These are phyloP conservation scores for Trichoderma gracile DNA, from an alignment of 2,329 filamentous ascomycete species.

Conservation along the genomic window DNA sequence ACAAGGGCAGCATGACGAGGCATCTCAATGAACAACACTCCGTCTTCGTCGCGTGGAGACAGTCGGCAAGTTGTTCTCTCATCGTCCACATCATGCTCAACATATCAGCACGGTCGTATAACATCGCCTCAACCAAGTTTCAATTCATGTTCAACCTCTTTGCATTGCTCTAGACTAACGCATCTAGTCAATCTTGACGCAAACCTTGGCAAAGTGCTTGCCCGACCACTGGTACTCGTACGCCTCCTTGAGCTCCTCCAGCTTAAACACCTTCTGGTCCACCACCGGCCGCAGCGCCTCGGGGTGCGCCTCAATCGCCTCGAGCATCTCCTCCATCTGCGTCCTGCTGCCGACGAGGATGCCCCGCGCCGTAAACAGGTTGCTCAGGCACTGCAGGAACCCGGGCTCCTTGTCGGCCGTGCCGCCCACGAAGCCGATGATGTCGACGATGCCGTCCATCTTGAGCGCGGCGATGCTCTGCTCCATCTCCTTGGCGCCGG, in stretches of 20 bases:
- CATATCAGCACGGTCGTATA: no score
- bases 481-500: constrained; percentile 45
- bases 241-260: constrained; percentile 49
- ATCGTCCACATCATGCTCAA: no score
- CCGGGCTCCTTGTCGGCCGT: constrained; percentile 32
- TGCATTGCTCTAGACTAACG: not conserved
- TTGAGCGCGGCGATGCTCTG: constrained; percentile 50
- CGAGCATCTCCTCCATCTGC: constrained; percentile 55
- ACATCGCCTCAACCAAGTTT: not conserved
- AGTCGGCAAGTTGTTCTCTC: no score
- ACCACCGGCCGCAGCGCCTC: constrained; percentile 49
- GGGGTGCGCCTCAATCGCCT: constrained; percentile 50
- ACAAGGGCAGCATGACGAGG: no score
- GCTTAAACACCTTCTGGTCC: constrained; percentile 42
- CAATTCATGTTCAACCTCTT: not conserved
- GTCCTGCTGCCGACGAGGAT: constrained; percentile 48
- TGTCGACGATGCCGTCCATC: constrained; percentile 48
- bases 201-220: constrained; percentile 45
- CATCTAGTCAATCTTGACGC: constrained; percentile 34
- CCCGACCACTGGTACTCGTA: constrained; percentile 44
- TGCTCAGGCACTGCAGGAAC: constrained; percentile 39
- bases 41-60: no score
- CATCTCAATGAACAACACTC: no score
- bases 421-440: constrained; percentile 43
- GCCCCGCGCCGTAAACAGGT: constrained; percentile 47